Evolutionary conservation across 177 flowering plant genomes (phyloP).

Genomic region (Tripterygium wilfordii): DNA sequence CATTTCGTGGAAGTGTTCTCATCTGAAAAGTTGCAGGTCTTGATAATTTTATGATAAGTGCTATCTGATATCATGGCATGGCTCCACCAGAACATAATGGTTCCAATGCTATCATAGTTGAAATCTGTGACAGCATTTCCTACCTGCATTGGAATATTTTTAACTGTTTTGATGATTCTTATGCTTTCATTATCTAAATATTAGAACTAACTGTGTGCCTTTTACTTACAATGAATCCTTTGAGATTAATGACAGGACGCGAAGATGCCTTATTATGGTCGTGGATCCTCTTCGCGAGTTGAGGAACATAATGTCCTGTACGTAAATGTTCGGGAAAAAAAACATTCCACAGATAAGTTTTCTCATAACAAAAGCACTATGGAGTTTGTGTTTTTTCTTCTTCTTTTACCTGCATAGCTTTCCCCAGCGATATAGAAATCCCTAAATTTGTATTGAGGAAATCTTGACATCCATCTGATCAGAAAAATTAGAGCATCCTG

Average conservation of each 20-base stretch:
- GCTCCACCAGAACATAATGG: conserved; percentile 83
- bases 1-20: conserved; percentile 27
- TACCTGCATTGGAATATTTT: conserved; percentile 36
- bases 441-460: conserved; percentile 70
- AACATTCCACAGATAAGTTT: too few species aligned
- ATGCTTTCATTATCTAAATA: not conserved
- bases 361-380: too few species aligned
- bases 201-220: not conserved
- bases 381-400: not conserved
- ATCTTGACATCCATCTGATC: conserved; percentile 63
- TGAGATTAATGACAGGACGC: conserved; percentile 57
- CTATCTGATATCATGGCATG: conserved; percentile 77
- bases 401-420: conserved; percentile 73
- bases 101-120: conserved; percentile 70
- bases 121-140: conserved; percentile 82
- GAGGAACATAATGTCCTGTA: conserved; percentile 92
- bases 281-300: conserved; percentile 58
- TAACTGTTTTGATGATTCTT: not conserved
- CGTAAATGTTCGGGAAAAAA: too few species aligned
- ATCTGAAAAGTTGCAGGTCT: conserved; percentile 47
- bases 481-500: conserved; percentile 62
- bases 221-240: conserved; percentile 73
- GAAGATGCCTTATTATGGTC: conserved; percentile 47
- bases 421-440: conserved; percentile 87
- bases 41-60: conserved; percentile 50